Evolutionary conservation across 164 flowering plant genomes (phyloP).

Genomic region (Aristolochia californica): DNA sequence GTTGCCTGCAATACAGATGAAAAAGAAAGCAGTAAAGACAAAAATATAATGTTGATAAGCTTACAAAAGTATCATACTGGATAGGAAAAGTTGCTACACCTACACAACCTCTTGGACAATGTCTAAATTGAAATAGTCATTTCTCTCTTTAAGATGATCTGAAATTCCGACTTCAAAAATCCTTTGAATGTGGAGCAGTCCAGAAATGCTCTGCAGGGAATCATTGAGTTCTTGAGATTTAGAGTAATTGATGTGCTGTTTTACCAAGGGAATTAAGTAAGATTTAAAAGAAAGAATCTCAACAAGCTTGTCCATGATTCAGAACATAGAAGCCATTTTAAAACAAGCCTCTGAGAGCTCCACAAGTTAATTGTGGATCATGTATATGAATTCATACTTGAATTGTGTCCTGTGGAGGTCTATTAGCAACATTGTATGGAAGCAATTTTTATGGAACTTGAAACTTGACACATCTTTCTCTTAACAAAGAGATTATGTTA

Average conservation of each 20-base stretch:
- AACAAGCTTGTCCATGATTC: too few relatives aligned
- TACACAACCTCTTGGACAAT: constrained; percentile 61
- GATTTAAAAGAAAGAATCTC: too few relatives aligned
- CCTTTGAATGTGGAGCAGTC: constrained; percentile 73
- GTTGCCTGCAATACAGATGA: constrained; percentile 39
- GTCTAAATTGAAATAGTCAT: constrained; percentile 37
- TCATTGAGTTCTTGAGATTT: not conserved
- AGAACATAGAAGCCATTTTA: too few relatives aligned
- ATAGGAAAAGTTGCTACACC: not conserved
- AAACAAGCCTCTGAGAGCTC: too few relatives aligned
- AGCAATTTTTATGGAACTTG: not conserved
- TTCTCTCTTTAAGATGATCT: constrained; percentile 51
- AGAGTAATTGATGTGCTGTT: not conserved
- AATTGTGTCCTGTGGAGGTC: too few relatives aligned
- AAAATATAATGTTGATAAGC: not conserved
- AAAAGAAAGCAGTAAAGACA: not conserved
- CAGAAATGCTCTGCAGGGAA: constrained; percentile 50
- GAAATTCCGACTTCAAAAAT: constrained; percentile 87
- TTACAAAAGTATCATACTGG: not conserved
- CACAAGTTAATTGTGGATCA: too few relatives aligned
- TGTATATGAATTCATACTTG: too few relatives aligned
- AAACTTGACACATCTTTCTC: not conserved
- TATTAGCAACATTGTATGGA: too few relatives aligned
- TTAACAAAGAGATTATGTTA: not conserved
- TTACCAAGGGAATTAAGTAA: too few relatives aligned